phyloP scores from a whole-genome alignment of 345 rosid species.

The Gossypioides kirkii region DNA sequence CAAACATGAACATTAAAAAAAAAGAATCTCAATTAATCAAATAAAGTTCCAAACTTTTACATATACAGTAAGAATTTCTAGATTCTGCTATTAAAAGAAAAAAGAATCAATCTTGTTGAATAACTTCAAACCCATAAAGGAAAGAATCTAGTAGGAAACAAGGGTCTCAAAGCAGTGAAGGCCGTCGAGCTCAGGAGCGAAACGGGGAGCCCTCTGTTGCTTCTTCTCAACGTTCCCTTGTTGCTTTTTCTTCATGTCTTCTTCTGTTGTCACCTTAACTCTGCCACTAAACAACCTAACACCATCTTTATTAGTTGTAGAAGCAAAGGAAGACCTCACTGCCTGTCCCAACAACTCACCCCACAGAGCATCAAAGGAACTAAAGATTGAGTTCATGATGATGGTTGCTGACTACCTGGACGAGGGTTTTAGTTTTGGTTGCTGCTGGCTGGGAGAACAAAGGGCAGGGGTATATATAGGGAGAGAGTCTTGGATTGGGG shows the following conservation, averaged over 20 bases:
- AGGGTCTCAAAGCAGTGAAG: constrained; percentile 69
- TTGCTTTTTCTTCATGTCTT: constrained; percentile 15
- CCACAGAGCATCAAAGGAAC: constrained; percentile 57
- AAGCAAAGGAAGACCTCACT: constrained; percentile 24
- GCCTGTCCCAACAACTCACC: constrained; percentile 53
- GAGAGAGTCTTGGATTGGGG: not conserved
- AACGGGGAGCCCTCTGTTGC: constrained; percentile 31
- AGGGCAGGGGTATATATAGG: not conserved
- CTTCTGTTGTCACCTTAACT: not conserved
- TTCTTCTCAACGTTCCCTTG: constrained; percentile 19
- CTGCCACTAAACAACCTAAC: not conserved
- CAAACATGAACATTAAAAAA: not conserved
- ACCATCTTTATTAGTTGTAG: not conserved
- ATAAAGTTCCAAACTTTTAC: not conserved
- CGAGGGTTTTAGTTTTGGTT: not conserved
- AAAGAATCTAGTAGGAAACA: constrained; percentile 23
- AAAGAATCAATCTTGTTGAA: not conserved
- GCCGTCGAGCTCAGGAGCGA: constrained; percentile 61
- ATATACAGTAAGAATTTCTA: not conserved
- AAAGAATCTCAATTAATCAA: constrained; percentile 6
- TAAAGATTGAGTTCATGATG: constrained; percentile 72
- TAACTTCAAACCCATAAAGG: too few relatives aligned
- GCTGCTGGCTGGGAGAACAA: not conserved
- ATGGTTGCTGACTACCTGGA: not conserved
- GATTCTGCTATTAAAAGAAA: not conserved